Base-by-base conservation (phyloP, 768 basidiomycete genomes). In the Melanogaster broomeanus region DNA sequence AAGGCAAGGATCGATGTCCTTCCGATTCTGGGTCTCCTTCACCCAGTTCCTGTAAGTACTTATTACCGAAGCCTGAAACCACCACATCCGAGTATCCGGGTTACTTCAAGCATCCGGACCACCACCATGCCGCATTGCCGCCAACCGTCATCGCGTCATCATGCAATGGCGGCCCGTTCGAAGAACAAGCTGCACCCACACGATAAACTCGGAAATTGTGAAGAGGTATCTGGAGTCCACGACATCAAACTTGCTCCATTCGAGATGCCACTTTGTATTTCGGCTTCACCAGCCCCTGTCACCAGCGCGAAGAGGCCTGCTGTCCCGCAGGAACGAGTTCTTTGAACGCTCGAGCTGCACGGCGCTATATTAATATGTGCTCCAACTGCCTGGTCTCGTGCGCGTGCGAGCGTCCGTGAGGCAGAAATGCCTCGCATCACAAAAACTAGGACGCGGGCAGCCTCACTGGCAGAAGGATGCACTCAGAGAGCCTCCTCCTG, bases 391-490 rank as follows among this genome's bases (percentile, higher is more conserved):
- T 48, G 44, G 25, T 50, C 35, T 44, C 51, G 41, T 45, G 58
- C 47, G 45, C 19, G 27, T 24, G 8, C 27, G 33, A 50, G 35
- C 13, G 41, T 49, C 33, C 34, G 45, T 16, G 39, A 28, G 21
- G 45, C 41, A 40, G 41, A 51, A 41, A 59, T 28, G 45, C 59
- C 57, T 48, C 50, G 19, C 51, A 51, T 51, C 49, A 43, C 47
- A 51, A 42, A 31, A 8, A 50, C 47, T 30, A 51, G 44, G 18
- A 52, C 35, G 22, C 45, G 33, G 40, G 53, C 34, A 44, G 34
- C 25, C 41, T 48, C 11, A 12, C n/a, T n/a, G n/a, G n/a, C n/a
- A n/a, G n/a, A n/a, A n/a, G n/a, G n/a, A n/a, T n/a, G n/a, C n/a
- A n/a, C n/a, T n/a, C n/a, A n/a, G n/a, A n/a, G n/a, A n/a, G n/a